phyloP scores from a whole-genome alignment of 78 protist genomes.

The slime mould (Dictyostelium discoideum) region DNA sequence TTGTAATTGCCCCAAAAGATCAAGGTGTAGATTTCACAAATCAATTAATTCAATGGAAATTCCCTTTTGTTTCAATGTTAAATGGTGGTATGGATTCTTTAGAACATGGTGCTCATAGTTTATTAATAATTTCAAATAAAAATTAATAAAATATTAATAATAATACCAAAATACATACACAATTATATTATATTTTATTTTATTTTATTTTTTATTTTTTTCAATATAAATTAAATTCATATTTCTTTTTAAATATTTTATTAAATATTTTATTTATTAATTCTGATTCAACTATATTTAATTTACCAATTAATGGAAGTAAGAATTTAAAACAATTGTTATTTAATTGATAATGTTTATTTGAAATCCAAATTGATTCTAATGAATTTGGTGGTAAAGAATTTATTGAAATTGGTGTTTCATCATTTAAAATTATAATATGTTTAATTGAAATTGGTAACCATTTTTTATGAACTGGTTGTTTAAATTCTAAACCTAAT shows the following conservation, averaged over 20 bases:
- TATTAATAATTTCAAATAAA: conserved; percentile 7
- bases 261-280: neutral
- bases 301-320: neutral
- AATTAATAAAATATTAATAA: too few relatives aligned
- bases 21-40: conserved; percentile 52
- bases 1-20: conserved; percentile 37
- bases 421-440: neutral
- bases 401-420: neutral
- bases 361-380: neutral
- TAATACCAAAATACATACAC: too few relatives aligned
- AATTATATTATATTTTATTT: too few relatives aligned
- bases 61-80: conserved; percentile 63
- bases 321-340: neutral
- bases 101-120: conserved; percentile 44
- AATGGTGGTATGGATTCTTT: conserved; percentile 81
- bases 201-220: neutral
- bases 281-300: neutral
- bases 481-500: neutral
- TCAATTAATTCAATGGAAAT: conserved; percentile 50
- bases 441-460: neutral
- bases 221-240: neutral
- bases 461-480: neutral
- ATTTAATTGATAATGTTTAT: neutral
- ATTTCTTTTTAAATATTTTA: neutral
- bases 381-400: neutral